A percentile compares a stretch with the other conserved stretches of the same genome.
These are phyloP conservation scores for Cephaloascus fragrans DNA, from an alignment of 805 yeast species.

Conservation along the genomic window DNA sequence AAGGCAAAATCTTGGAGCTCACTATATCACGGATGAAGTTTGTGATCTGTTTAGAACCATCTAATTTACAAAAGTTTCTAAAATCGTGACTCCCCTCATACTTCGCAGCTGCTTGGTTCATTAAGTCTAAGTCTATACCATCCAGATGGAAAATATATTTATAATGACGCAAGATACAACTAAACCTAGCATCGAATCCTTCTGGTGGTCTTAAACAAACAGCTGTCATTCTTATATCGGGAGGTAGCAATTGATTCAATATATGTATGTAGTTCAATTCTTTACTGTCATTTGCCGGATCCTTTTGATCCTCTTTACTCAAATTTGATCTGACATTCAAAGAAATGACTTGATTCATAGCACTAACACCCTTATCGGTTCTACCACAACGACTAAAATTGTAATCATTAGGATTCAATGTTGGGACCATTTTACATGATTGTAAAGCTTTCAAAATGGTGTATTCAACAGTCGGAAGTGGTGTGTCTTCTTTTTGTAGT, in stretches of 20 bases:
- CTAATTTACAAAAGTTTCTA: constrained; percentile 89
- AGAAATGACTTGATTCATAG: constrained; percentile 90
- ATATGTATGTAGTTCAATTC: constrained; percentile 74
- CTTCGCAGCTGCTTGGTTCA: constrained; percentile 57
- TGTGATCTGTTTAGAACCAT: constrained; percentile 86
- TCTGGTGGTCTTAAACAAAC: constrained; percentile 76
- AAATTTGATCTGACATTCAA: constrained; percentile 65
- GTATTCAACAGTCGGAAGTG: constrained; percentile 81
- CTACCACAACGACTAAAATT: constrained; percentile 87
- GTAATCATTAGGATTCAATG: constrained; percentile 50
- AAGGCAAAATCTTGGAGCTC: constrained; percentile 35
- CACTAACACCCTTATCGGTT: constrained; percentile 95
- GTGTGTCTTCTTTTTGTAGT: constrained; percentile 64
- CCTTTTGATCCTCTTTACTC: constrained; percentile 48
- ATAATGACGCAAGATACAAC: constrained; percentile 81
- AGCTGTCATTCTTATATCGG: constrained; percentile 75
- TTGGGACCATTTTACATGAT: constrained; percentile 54
- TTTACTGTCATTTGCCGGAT: constrained; percentile 43
- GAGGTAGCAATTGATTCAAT: constrained; percentile 69
- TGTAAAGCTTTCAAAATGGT: constrained; percentile 62
- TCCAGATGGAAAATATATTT: constrained; percentile 62
- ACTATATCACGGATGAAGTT: constrained; percentile 62
- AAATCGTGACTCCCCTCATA: constrained; percentile 80
- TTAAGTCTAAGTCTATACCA: constrained; percentile 49
- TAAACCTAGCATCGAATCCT: constrained; percentile 85